phyloP scores from a whole-genome alignment of 495 filamentous ascomycete species.

The Penicillium goetzii region DNA sequence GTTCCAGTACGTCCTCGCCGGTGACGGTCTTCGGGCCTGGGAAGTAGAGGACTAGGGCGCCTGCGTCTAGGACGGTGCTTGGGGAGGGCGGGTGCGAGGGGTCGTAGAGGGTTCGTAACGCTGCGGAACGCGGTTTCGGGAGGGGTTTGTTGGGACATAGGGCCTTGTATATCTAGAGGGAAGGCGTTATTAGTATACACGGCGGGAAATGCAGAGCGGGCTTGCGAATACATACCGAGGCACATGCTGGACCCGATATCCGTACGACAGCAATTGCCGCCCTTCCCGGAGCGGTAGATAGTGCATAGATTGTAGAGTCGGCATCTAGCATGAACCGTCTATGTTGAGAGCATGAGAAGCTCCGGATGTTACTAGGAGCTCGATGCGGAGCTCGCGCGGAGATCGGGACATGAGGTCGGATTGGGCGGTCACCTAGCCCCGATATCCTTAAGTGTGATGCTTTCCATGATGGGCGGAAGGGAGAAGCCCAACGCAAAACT shows the following conservation, averaged over 20 bases:
- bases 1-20: constrained; percentile 88
- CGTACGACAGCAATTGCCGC: constrained; percentile 92
- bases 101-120: constrained; percentile 74
- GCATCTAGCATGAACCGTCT: constrained; percentile 33
- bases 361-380: constrained; percentile 15
- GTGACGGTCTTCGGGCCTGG: constrained; percentile 82
- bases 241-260: constrained; percentile 78
- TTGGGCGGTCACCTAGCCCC: constrained; percentile 13
- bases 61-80: constrained; percentile 72
- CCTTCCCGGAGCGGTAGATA: constrained; percentile 84
- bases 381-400: constrained; percentile 7
- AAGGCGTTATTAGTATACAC: constrained; percentile 18
- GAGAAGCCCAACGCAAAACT: constrained; percentile 33
- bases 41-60: constrained; percentile 86
- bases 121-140: constrained; percentile 76
- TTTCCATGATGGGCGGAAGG: constrained; percentile 33
- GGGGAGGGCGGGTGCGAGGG: constrained; percentile 50
- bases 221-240: constrained; percentile 54
- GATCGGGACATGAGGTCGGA: constrained; percentile 20
- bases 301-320: constrained; percentile 80
- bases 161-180: constrained; percentile 68
- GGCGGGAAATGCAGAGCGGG: constrained; percentile 2
- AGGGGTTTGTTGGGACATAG: constrained; percentile 68
- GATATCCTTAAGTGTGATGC: constrained; percentile 10
- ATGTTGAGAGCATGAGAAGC: constrained; percentile 31